Conservation (phyloP, 257 asterid species). For the Nicotiana benthamiana region DNA sequence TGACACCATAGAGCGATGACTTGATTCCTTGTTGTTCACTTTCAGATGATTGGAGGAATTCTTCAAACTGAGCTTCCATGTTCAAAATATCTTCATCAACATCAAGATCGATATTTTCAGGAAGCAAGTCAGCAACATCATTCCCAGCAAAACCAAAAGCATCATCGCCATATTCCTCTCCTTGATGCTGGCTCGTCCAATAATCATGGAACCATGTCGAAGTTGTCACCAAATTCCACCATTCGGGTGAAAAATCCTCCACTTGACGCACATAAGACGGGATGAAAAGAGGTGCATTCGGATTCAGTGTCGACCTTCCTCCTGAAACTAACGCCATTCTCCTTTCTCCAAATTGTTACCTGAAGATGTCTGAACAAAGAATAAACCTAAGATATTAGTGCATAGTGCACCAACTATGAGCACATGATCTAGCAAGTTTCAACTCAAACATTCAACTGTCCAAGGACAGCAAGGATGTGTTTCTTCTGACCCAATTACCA, state of each 20-base stretch:
- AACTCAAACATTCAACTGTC: neutral
- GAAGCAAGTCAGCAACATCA: slow-evolving; percentile 46
- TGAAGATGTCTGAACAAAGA: neutral
- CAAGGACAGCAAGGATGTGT: neutral
- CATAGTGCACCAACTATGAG: neutral
- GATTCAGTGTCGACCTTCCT: slow-evolving; percentile 69
- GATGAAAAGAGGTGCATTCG: slow-evolving; percentile 71
- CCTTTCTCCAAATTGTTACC: neutral
- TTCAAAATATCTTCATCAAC: slow-evolving; percentile 73
- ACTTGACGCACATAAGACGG: slow-evolving; percentile 84
- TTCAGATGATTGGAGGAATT: slow-evolving; percentile 59
- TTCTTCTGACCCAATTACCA: neutral
- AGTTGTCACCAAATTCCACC: slow-evolving; percentile 87
- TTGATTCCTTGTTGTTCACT: slow-evolving; percentile 25
- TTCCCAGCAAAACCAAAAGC: slow-evolving; percentile 21
- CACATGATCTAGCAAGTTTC: neutral
- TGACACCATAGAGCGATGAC: slow-evolving; percentile 16
- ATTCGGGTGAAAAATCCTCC: slow-evolving; percentile 93
- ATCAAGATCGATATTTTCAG: slow-evolving; percentile 70
- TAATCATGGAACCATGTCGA: slow-evolving; percentile 74
- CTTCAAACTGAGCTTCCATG: slow-evolving; percentile 91
- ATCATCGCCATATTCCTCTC: slow-evolving; percentile 36
- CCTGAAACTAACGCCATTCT: slow-evolving; percentile 78
- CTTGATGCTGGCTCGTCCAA: slow-evolving; percentile 74
- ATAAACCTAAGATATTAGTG: neutral